phyloP scores from a whole-genome alignment of 495 filamentous ascomycete genomes.

The Evansstolkia leycettana region DNA sequence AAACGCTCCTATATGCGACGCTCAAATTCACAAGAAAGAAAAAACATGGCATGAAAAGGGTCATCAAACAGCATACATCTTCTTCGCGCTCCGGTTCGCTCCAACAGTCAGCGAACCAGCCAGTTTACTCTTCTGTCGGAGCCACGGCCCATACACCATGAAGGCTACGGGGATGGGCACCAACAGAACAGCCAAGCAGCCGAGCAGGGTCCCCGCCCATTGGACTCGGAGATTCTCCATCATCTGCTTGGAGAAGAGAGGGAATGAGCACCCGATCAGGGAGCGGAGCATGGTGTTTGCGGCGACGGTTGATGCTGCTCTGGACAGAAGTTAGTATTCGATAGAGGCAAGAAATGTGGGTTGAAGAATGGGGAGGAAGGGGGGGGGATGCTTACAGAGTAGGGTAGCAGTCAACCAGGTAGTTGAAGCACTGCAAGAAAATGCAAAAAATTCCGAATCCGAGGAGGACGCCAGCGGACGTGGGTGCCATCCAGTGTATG shows the following conservation, averaged over 20 bases:
- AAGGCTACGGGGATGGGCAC: constrained; percentile 67
- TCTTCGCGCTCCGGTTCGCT: too few relatives aligned
- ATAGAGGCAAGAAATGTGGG: too few relatives aligned
- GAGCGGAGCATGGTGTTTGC: constrained; percentile 73
- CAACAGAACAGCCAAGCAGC: constrained; percentile 50
- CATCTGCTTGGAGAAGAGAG: constrained; percentile 65
- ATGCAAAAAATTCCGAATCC: constrained; percentile 12
- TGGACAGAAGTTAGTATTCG: constrained; percentile 4
- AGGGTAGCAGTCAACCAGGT: constrained; percentile 21
- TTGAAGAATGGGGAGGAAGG: neutral
- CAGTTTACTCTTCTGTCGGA: constrained; percentile 26
- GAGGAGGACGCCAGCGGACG: constrained; percentile 7
- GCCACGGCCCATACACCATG: constrained; percentile 44
- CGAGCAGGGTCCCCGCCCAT: constrained; percentile 62
- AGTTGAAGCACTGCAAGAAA: constrained; percentile 15
- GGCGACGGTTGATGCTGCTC: constrained; percentile 65
- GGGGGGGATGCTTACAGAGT: constrained; percentile 47
- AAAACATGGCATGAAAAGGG: too few relatives aligned
- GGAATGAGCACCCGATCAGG: constrained; percentile 57
- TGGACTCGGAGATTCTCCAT: constrained; percentile 59
- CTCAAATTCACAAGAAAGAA: too few relatives aligned
- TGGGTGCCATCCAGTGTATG: constrained; percentile 14
- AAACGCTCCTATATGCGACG: too few relatives aligned
- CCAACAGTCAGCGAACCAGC: neutral
- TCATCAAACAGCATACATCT: too few relatives aligned